These are phyloP conservation scores for Acacia concinna DNA, from an alignment of 331 rosid species.

Conservation along the genomic window DNA sequence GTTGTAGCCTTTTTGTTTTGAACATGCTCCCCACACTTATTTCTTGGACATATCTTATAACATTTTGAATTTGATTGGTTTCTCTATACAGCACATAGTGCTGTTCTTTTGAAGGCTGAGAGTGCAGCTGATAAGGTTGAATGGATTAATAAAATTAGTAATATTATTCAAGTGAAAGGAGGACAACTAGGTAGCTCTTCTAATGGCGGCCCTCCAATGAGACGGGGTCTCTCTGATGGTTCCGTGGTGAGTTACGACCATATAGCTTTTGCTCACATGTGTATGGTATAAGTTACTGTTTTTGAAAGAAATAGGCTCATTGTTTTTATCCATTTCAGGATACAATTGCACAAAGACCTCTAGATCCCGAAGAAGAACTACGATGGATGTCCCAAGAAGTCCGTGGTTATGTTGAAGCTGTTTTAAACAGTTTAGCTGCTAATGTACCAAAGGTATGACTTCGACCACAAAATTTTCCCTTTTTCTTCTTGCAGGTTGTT, in stretches of 20 bases:
- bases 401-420: conserved; percentile 98
- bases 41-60: background rate
- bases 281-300: background rate
- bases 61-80: background rate
- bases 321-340: conserved; percentile 48
- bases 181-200: conserved; percentile 51
- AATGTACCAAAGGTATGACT: conserved; percentile 85
- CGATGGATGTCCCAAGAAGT: conserved; percentile 99
- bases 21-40: background rate
- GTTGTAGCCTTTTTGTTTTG: background rate
- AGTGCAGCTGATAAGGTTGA: conserved; percentile 76
- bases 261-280: background rate
- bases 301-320: background rate
- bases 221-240: conserved; percentile 91
- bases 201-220: conserved; percentile 56
- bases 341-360: conserved; percentile 88
- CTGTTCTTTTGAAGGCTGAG: conserved; percentile 90
- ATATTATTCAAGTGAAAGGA: conserved; percentile 76
- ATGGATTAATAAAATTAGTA: conserved; percentile 83
- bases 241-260: conserved; percentile 70
- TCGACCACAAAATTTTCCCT: background rate
- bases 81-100: conserved; percentile 72
- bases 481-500: background rate
- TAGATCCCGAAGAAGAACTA: conserved; percentile 98
- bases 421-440: conserved; percentile 96